Evolutionary conservation across 1,284 basidiomycete species (phyloP).

Genomic region (Heterobasidion occidentale): DNA sequence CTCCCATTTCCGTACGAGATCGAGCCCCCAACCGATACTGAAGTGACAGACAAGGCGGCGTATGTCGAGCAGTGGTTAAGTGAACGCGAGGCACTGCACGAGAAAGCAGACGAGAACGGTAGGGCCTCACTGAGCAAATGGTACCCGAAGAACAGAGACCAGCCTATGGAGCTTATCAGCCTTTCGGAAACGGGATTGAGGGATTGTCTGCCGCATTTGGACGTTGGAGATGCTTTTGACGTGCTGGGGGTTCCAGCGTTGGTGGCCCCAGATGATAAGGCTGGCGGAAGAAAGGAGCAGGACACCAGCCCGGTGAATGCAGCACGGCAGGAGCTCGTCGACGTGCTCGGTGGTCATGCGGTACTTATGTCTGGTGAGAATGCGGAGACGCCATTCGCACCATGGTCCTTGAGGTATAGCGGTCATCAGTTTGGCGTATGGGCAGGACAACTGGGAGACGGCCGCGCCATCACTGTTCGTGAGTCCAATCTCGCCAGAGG

Average conservation of each 20-base stretch:
- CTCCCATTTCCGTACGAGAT: conserved; percentile 83
- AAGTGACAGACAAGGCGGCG: conserved; percentile 45
- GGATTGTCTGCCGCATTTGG: conserved; percentile 80
- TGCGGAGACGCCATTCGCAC: conserved; percentile 53
- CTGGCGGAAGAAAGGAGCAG: conserved; percentile 18
- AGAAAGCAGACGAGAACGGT: conserved; percentile 10
- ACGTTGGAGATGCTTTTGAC: conserved; percentile 77
- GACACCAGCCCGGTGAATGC: conserved; percentile 26
- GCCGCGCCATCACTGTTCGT: conserved; percentile 86
- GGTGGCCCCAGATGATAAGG: conserved; percentile 13
- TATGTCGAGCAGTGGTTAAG: conserved; percentile 70
- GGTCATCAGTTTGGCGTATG: conserved; percentile 91
- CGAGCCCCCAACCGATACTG: conserved; percentile 37
- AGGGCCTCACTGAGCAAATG: conserved; percentile 29
- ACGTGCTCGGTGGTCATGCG: conserved; percentile 76
- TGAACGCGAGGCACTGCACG: conserved; percentile 49
- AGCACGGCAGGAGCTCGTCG: conserved; percentile 64
- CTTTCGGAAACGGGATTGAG: conserved; percentile 58
- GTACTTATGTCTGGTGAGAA: conserved; percentile 51
- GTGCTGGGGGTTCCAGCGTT: conserved; percentile 53
- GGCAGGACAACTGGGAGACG: conserved; percentile 97
- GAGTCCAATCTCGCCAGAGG: conserved; percentile 17
- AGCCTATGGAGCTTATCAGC: conserved; percentile 60
- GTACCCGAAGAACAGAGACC: conserved; percentile 45
- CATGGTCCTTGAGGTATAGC: conserved; percentile 85